These are phyloP conservation scores for Xylaria sp. DNA, from an alignment of 2,329 filamentous ascomycete species.

Conservation along the genomic window DNA sequence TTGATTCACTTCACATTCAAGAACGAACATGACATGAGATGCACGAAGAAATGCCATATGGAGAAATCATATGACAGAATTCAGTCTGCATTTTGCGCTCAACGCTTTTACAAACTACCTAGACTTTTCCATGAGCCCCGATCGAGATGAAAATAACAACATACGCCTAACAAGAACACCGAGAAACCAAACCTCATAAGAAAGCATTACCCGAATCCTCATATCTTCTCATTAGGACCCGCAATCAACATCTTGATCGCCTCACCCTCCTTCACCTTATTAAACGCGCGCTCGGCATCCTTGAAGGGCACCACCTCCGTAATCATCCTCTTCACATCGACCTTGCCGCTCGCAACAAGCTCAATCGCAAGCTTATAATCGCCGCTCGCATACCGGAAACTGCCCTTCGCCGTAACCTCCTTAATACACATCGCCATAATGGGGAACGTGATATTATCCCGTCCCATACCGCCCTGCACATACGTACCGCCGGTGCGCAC, in stretches of 20 bases:
- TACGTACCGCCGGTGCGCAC: slow-evolving; percentile 69
- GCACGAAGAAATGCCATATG: too few species aligned
- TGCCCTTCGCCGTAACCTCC: slow-evolving; percentile 80
- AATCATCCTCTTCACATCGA: slow-evolving; percentile 79
- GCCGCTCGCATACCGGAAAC: slow-evolving; percentile 82
- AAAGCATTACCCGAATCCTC: background rate
- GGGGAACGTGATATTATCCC: slow-evolving; percentile 79
- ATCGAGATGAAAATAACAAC: too few species aligned
- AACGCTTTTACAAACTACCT: too few species aligned
- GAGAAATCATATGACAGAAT: too few species aligned
- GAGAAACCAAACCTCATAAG: background rate
- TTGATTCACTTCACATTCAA: too few species aligned
- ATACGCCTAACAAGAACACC: too few species aligned
- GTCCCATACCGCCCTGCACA: slow-evolving; percentile 88
- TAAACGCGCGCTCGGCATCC: slow-evolving; percentile 80
- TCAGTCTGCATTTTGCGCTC: too few species aligned
- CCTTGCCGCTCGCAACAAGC: slow-evolving; percentile 64
- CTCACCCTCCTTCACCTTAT: slow-evolving; percentile 78
- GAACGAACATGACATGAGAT: too few species aligned
- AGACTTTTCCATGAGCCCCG: too few species aligned
- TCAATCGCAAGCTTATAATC: slow-evolving; percentile 83
- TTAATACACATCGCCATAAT: slow-evolving; percentile 87
- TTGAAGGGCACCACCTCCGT: slow-evolving; percentile 71
- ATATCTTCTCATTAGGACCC: slow-evolving; percentile 57
- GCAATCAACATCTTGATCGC: slow-evolving; percentile 65